These are phyloP conservation scores for Trichoderma erinaceum DNA, from an alignment of 495 filamentous ascomycete genomes.

Conservation along the genomic window DNA sequence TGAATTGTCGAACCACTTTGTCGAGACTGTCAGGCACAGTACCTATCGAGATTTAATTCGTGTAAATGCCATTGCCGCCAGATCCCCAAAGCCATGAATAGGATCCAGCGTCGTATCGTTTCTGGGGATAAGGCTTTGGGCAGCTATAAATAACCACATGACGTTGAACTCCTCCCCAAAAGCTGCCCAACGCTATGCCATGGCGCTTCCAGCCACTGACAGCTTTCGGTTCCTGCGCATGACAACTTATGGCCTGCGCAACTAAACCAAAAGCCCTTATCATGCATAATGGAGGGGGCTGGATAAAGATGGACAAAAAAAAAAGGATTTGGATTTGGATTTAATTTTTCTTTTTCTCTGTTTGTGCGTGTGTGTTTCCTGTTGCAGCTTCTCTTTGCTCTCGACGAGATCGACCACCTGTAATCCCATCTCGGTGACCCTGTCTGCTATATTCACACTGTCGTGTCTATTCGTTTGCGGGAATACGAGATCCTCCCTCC, in stretches of 20 bases:
- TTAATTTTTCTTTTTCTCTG: too few relatives aligned
- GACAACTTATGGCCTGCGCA: not conserved
- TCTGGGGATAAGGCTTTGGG: not conserved
- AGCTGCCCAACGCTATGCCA: not conserved
- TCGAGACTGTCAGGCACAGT: too few relatives aligned
- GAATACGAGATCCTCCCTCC: too few relatives aligned
- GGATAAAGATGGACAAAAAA: not conserved
- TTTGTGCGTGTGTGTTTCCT: not conserved
- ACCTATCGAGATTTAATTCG: too few relatives aligned
- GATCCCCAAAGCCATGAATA: too few relatives aligned
- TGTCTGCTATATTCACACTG: too few relatives aligned
- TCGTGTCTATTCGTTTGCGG: too few relatives aligned
- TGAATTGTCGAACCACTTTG: too few relatives aligned
- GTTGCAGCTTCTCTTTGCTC: not conserved
- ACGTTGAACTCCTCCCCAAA: not conserved
- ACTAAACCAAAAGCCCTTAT: not conserved
- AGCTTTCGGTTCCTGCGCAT: not conserved
- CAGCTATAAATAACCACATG: slow-evolving; percentile 8
- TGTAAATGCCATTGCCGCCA: too few relatives aligned
- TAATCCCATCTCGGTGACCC: too few relatives aligned
- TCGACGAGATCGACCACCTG: too few relatives aligned
- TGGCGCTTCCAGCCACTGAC: not conserved
- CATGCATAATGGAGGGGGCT: not conserved
- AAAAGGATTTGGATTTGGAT: not conserved
- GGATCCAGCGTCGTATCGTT: too few relatives aligned